phyloP scores from a whole-genome alignment of 169 alveolate species.

The Plasmodium yoelii region DNA sequence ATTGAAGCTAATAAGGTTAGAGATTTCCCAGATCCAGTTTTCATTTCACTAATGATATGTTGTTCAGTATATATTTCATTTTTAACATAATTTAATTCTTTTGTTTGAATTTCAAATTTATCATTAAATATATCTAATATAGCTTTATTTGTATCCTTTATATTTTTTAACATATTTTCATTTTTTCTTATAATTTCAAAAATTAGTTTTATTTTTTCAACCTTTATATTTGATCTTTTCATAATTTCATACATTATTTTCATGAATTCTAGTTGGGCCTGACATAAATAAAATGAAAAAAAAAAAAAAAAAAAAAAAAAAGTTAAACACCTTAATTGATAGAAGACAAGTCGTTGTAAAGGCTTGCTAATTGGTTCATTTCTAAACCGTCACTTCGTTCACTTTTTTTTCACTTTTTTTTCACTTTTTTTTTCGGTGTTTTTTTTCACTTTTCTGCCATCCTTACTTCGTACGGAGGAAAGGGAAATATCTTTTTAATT shows the following conservation, averaged over 20 bases:
- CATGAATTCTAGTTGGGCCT: constrained; percentile 54
- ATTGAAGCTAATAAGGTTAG: constrained; percentile 32
- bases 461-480: constrained; percentile 37
- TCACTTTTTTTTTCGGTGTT: neutral
- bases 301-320: constrained; percentile 9
- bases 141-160: neutral
- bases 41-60: constrained; percentile 64
- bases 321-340: neutral
- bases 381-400: neutral
- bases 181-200: constrained; percentile 24
- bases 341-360: neutral
- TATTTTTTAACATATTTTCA: constrained; percentile 1
- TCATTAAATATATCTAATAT: neutral
- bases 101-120: neutral
- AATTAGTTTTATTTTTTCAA: neutral
- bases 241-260: constrained; percentile 21
- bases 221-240: constrained; percentile 19
- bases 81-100: neutral
- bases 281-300: constrained; percentile 9
- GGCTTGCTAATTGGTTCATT: neutral
- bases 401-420: neutral
- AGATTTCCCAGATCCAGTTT: constrained; percentile 63
- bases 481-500: constrained; percentile 31
- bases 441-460: neutral
- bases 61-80: neutral